These are phyloP conservation scores for Botryotinia narcissicola DNA, from an alignment of 2,329 filamentous ascomycete genomes.

Conservation along the genomic window DNA sequence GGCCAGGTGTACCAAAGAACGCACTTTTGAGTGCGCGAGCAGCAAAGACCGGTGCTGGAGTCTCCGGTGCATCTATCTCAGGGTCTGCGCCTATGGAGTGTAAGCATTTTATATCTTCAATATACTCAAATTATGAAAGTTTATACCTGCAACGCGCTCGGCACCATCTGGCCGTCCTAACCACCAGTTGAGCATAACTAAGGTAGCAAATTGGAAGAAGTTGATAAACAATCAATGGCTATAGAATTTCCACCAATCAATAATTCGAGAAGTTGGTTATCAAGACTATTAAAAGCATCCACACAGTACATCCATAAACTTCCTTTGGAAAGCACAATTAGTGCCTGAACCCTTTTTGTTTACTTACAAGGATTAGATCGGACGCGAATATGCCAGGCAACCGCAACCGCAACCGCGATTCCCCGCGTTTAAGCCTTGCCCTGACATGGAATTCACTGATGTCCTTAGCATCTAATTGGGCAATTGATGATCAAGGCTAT, in stretches of 20 bases:
- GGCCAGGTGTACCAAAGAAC: conserved; percentile 58
- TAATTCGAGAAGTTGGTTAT: neutral
- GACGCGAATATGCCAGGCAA: conserved; percentile 8
- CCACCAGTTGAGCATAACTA: conserved; percentile 39
- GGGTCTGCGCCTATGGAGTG: conserved; percentile 7
- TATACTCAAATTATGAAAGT: neutral
- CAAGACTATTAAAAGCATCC: neutral
- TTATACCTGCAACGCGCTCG: conserved; percentile 33
- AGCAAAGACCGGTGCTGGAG: conserved; percentile 64
- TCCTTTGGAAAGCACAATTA: neutral
- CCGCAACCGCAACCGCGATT: neutral
- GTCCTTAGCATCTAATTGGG: neutral
- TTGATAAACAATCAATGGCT: neutral
- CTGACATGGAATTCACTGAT: neutral
- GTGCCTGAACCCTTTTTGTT: conserved; percentile 18
- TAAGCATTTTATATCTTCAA: neutral
- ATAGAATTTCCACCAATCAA: neutral
- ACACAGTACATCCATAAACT: neutral
- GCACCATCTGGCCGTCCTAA: conserved; percentile 28
- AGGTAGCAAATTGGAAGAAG: neutral
- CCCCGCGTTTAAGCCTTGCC: neutral
- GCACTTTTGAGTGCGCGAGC: conserved; percentile 63
- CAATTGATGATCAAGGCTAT: neutral
- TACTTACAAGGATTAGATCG: conserved; percentile 11
- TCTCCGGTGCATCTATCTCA: conserved; percentile 55